phyloP scores from a whole-genome alignment of 169 alveolate species.

The Eimeria sp. region DNA sequence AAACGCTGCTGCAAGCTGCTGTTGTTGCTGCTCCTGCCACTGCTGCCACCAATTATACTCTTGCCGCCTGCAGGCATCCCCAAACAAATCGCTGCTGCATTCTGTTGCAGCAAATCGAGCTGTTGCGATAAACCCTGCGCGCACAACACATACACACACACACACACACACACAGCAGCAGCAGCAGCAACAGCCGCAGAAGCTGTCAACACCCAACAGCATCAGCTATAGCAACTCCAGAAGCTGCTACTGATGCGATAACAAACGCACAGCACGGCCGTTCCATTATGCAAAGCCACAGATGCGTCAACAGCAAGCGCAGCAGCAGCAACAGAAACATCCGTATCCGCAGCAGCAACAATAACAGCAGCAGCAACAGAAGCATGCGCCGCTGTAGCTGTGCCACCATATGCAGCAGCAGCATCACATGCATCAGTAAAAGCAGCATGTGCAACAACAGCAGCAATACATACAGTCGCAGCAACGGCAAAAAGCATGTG shows the following conservation, averaged over 20 bases:
- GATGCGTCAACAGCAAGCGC: slow-evolving; percentile 24
- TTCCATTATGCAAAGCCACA: neutral
- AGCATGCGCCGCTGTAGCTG: neutral
- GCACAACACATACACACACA: neutral
- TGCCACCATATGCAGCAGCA: neutral
- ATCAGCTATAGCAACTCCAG: neutral
- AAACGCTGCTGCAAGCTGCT: no score
- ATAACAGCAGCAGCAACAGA: neutral
- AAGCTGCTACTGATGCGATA: neutral
- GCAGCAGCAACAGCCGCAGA: neutral
- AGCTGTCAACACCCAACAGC: no score
- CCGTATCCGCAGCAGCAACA: neutral
- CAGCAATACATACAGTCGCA: neutral
- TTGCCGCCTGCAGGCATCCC: no score
- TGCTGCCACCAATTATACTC: no score
- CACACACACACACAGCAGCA: neutral
- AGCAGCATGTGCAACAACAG: neutral
- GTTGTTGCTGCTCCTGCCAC: no score
- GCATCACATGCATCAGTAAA: neutral
- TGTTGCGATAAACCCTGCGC: slow-evolving; percentile 94
- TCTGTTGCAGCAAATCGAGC: slow-evolving; percentile 96
- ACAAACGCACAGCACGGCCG: neutral
- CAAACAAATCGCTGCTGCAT: slow-evolving; percentile 91
- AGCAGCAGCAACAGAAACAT: slow-evolving; percentile 18
- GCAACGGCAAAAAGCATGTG: neutral